A percentile compares a stretch with the other conserved stretches of the same genome.
phyloP scores from a whole-genome alignment of 2,329 filamentous ascomycete species.

The Laburnicola sp. region DNA sequence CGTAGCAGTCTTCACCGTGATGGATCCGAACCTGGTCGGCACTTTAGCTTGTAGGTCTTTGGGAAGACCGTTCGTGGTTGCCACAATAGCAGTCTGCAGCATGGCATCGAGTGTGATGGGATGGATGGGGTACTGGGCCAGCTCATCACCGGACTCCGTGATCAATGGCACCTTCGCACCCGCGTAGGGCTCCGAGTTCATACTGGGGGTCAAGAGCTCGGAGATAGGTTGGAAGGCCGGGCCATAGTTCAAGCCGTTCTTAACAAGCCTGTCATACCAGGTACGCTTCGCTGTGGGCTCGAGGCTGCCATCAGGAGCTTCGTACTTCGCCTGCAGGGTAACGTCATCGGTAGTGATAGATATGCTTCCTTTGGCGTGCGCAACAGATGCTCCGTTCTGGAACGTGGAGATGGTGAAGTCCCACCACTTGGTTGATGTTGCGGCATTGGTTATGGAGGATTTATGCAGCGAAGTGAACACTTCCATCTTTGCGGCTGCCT shows the following conservation, averaged over 20 bases:
- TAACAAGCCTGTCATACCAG: conserved; percentile 3
- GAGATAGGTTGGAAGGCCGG: conserved; percentile 5
- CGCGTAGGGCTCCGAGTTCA: neutral
- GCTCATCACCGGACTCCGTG: conserved; percentile 7
- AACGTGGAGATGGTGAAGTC: conserved; percentile 20
- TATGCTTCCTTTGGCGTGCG: conserved; percentile 17
- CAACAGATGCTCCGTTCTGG: conserved; percentile 9
- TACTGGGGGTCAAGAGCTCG: neutral
- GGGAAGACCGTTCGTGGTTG: conserved; percentile 15
- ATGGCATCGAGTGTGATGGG: conserved; percentile 27
- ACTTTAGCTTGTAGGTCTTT: conserved; percentile 15
- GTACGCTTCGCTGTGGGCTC: conserved; percentile 3
- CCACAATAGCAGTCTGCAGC: conserved; percentile 23
- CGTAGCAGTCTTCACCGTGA: neutral
- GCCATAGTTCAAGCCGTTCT: conserved; percentile 6
- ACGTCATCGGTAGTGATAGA: neutral
- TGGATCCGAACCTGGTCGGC: conserved; percentile 13
- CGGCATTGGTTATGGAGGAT: conserved; percentile 2
- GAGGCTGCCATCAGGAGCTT: neutral
- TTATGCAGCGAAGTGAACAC: conserved; percentile 9
- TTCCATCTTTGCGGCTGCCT: conserved; percentile 1
- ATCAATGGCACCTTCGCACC: conserved; percentile 10
- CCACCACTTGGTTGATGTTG: conserved; percentile 17
- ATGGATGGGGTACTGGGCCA: conserved; percentile 19
- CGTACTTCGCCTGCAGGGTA: neutral